Conservation (phyloP, 352 stramenopile species). For the Phytophthora colocasiae region DNA sequence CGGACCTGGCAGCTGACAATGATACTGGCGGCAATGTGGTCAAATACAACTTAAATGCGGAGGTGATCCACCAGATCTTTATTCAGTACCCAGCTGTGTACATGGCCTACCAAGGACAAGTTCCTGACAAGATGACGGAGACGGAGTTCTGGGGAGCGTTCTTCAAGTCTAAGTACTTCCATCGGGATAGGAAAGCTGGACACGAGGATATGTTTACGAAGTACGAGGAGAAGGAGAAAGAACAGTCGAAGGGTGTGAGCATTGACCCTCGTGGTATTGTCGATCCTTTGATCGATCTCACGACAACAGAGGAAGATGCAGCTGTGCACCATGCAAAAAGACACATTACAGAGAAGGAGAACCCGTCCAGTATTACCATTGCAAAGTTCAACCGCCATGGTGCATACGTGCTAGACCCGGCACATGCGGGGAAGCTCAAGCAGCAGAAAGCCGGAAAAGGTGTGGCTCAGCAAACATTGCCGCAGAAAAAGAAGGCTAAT, state of each 20-base stretch:
- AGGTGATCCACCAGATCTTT: conserved; percentile 92
- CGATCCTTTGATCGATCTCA: conserved; percentile 82
- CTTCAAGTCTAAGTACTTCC: conserved; percentile 92
- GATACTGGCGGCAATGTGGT: conserved; percentile 77
- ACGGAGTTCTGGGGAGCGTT: conserved; percentile 90
- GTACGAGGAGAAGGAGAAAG: conserved; percentile 83
- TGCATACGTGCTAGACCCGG: conserved; percentile 82
- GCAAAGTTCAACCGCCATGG: conserved; percentile 89
- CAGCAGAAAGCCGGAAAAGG: conserved; percentile 30
- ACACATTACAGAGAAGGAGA: conserved; percentile 48
- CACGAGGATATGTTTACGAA: conserved; percentile 89
- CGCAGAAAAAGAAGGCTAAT: conserved; percentile 62
- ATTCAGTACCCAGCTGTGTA: conserved; percentile 90
- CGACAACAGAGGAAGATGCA: conserved; percentile 70
- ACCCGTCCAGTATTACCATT: conserved; percentile 74
- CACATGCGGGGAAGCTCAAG: conserved; percentile 67
- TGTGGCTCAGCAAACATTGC: conserved; percentile 25
- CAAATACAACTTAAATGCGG: conserved; percentile 91
- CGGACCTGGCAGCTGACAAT: conserved; percentile 78
- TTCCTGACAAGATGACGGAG: conserved; percentile 91
- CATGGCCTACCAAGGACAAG: conserved; percentile 83
- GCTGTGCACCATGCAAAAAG: conserved; percentile 48
- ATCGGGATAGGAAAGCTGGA: conserved; percentile 81
- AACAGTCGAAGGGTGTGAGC: conserved; percentile 47
- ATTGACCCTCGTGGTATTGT: conserved; percentile 75